Conservation (phyloP, 1,139 yeast genomes). For the Hyphopichia pseudoburtonii region DNA sequence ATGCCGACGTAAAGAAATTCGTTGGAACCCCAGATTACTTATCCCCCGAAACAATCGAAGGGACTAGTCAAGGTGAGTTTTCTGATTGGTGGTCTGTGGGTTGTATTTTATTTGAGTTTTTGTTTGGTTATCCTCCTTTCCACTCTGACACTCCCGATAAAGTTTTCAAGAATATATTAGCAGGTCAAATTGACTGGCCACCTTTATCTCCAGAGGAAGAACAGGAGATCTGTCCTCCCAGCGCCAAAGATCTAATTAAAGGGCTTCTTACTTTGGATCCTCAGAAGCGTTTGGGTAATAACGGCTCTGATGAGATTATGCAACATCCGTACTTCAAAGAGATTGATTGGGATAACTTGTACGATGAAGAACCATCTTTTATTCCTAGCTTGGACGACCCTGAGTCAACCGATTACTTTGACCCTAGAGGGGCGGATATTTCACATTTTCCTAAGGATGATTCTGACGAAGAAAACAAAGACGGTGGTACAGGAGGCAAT, state of each 20-base stretch:
- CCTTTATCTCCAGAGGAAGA: constrained; percentile 54
- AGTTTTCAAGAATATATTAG: constrained; percentile 79
- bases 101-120: constrained; percentile 87
- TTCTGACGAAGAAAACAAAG: constrained; percentile 30
- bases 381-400: constrained; percentile 80
- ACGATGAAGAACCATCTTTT: constrained; percentile 77
- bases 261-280: constrained; percentile 66
- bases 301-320: constrained; percentile 79
- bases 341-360: constrained; percentile 74
- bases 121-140: constrained; percentile 94
- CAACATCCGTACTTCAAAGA: constrained; percentile 72
- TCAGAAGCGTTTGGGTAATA: constrained; percentile 63
- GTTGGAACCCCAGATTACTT: constrained; percentile 98
- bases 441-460: constrained; percentile 60
- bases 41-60: constrained; percentile 93
- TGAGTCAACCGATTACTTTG: constrained; percentile 90
- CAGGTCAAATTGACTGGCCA: constrained; percentile 85
- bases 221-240: constrained; percentile 53
- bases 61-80: constrained; percentile 79
- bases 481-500: neutral
- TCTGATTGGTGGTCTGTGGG: constrained; percentile 99
- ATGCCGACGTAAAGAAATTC: constrained; percentile 49
- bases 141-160: constrained; percentile 78
- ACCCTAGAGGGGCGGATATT: constrained; percentile 80
- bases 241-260: constrained; percentile 72